These are phyloP conservation scores for Kwoniella sp. DNA, from an alignment of 768 basidiomycete species.

Conservation along the genomic window DNA sequence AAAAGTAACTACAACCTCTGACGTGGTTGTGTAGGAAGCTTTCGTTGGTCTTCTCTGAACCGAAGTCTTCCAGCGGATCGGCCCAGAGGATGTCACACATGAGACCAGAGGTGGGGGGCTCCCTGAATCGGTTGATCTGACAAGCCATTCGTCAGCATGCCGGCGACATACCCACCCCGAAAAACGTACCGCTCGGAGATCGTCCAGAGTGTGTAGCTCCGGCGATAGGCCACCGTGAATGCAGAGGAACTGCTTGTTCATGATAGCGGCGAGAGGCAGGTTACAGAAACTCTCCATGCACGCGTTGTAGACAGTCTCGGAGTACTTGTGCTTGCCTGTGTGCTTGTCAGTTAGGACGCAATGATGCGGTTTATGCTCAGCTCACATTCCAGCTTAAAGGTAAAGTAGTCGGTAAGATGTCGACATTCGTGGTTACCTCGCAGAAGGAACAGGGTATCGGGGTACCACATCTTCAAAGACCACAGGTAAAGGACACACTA, in stretches of 20 bases:
- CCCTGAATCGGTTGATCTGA: conserved; percentile 94
- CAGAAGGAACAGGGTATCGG: conserved; percentile 89
- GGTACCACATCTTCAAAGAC: conserved; percentile 99
- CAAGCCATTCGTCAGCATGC: background rate
- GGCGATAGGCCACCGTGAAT: conserved; percentile 97
- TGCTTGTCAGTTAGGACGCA: background rate
- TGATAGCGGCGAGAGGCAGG: conserved; percentile 88
- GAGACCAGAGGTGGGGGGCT: conserved; percentile 92
- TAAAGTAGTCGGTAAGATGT: conserved; percentile 97
- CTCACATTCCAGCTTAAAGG: conserved; percentile 97
- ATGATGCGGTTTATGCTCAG: conserved; percentile 5
- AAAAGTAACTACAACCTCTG: conserved; percentile 95
- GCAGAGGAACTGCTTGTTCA: conserved; percentile 99
- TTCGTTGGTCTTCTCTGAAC: conserved; percentile 81
- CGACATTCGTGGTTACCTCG: conserved; percentile 99
- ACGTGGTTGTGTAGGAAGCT: conserved; percentile 94
- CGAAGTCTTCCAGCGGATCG: conserved; percentile 96
- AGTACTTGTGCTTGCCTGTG: conserved; percentile 96
- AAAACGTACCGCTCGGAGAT: conserved; percentile 71
- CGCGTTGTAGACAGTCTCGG: conserved; percentile 90
- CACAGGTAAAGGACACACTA: conserved; percentile 97
- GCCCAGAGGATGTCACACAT: conserved; percentile 99
- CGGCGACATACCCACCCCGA: background rate
- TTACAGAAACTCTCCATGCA: conserved; percentile 98
- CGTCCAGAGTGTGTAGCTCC: conserved; percentile 90